phyloP scores from a whole-genome alignment of 2,329 filamentous ascomycete species.

The Tolypocladium tropicale region DNA sequence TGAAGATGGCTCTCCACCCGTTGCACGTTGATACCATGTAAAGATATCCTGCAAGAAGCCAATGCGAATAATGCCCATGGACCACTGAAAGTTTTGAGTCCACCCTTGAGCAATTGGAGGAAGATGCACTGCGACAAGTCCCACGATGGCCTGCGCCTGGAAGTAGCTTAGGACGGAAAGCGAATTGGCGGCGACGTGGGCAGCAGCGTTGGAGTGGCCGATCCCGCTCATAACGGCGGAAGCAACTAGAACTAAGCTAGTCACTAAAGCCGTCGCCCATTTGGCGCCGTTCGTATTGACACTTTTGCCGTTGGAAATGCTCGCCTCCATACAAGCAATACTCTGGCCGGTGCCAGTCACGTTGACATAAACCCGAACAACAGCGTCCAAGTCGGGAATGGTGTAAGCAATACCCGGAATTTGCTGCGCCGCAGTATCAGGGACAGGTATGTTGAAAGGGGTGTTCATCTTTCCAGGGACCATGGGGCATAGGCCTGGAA shows the following conservation, averaged over 20 bases:
- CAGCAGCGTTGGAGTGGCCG: slow-evolving; percentile 86
- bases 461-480: slow-evolving; percentile 71
- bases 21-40: slow-evolving; percentile 93
- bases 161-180: slow-evolving; percentile 89
- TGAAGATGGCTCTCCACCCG: slow-evolving; percentile 73
- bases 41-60: slow-evolving; percentile 77
- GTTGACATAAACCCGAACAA: slow-evolving; percentile 73
- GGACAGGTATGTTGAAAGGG: slow-evolving; percentile 55
- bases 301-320: slow-evolving; percentile 83
- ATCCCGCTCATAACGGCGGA: slow-evolving; percentile 84
- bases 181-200: slow-evolving; percentile 87
- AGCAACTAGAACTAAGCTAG: slow-evolving; percentile 69
- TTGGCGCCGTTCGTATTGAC: slow-evolving; percentile 82
- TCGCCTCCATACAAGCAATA: slow-evolving; percentile 79
- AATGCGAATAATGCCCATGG: slow-evolving; percentile 86
- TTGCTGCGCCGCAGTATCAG: slow-evolving; percentile 42
- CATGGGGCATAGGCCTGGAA: slow-evolving; percentile 84
- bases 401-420: slow-evolving; percentile 81
- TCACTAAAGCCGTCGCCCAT: slow-evolving; percentile 82
- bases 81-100: slow-evolving; percentile 98
- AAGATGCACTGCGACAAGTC: slow-evolving; percentile 68
- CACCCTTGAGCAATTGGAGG: slow-evolving; percentile 84
- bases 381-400: slow-evolving; percentile 84
- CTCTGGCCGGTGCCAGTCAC: slow-evolving; percentile 47
- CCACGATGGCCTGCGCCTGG: slow-evolving; percentile 86